Percentiles rank a stretch among this genome's conserved stretches.
These are phyloP conservation scores for Clarireedia sp. DNA, from an alignment of 2,329 filamentous ascomycete species.

Conservation along the genomic window DNA sequence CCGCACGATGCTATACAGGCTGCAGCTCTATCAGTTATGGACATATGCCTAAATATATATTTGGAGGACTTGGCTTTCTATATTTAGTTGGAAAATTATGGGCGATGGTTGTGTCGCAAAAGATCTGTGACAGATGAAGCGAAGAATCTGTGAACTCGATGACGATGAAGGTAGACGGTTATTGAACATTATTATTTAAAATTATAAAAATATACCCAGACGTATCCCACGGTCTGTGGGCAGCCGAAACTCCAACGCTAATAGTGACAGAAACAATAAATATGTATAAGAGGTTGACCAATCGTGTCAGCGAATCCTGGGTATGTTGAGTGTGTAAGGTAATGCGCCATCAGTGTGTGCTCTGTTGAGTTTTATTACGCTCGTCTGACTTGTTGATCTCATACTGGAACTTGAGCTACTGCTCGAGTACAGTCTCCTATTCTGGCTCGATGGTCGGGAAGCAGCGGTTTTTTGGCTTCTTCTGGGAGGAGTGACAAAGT, in stretches of 20 bases:
- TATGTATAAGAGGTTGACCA: background rate
- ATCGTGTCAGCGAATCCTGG: conserved; percentile 12
- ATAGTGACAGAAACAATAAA: conserved; percentile 10
- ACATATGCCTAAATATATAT: too few relatives aligned
- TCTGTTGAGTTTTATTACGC: conserved; percentile 25
- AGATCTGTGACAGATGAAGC: background rate
- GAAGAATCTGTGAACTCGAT: background rate
- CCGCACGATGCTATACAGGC: too few relatives aligned
- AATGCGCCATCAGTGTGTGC: conserved; percentile 19
- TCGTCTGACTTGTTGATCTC: conserved; percentile 22
- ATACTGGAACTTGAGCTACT: conserved; percentile 19
- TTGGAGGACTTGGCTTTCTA: too few relatives aligned
- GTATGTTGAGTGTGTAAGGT: conserved; percentile 25
- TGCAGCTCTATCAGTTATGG: too few relatives aligned
- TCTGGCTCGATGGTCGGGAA: conserved; percentile 20
- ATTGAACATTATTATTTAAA: conserved; percentile 11
- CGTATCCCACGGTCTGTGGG: background rate
- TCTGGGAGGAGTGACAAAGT: conserved; percentile 25
- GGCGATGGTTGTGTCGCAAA: too few relatives aligned
- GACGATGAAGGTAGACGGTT: background rate
- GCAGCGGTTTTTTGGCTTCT: conserved; percentile 16
- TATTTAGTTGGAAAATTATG: too few relatives aligned
- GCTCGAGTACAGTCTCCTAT: conserved; percentile 18
- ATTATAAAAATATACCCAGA: conserved; percentile 3
- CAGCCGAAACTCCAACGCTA: conserved; percentile 23